Evolutionary conservation across 2,329 filamentous ascomycete species (phyloP), one percentile per base, ranked within the genome.

Genomic region (Ophiostoma novo-ulmi): DNA sequence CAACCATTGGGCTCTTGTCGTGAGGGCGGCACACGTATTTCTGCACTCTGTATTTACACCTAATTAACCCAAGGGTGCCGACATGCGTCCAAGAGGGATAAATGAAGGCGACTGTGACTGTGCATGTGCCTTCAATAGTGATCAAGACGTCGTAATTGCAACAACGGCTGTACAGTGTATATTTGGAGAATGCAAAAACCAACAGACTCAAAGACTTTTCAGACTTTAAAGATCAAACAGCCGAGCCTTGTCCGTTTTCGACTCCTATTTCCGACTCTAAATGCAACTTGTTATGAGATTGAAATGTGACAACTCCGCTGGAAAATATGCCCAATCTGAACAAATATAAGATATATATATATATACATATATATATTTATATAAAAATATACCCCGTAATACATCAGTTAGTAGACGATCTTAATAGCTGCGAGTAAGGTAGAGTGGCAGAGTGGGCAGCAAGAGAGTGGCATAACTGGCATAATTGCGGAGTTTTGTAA

Each of bases 201-300:
- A 44, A 44, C 39, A 44, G 39, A 31, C 31, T 3, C 31, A 31
- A 31, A 3, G 31, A 31, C 31, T 31, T 31, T 3, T 31, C 31
- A 31, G 31, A 4, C 31, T 31, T 31, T 31, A 31, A 4, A 31
- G 31, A 7, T 48, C 44, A 48, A 58, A 58, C 52, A 58, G 52
- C 52, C 52, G n/a, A 58, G 52, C 52, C 52, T 58, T 58, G 52
- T 58, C n/a, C 26, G 52, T 58, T 58, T 58, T 22, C 52, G 52
- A 58, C 52, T 58, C 52, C 52, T 31, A 58, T 58, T 58, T 58
- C 52, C 52, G 52, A 58, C 52, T 58, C 52, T 26, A 58, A 1
- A 22, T 14, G 7, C n/a, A 20, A 48, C 52, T 11, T 14, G 39
- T 41, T 26, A 8, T 58, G 8, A 58, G 22, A 55, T 58, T 58